Conservation (phyloP, 495 filamentous ascomycete genomes). For the Bombardia bombarda region DNA sequence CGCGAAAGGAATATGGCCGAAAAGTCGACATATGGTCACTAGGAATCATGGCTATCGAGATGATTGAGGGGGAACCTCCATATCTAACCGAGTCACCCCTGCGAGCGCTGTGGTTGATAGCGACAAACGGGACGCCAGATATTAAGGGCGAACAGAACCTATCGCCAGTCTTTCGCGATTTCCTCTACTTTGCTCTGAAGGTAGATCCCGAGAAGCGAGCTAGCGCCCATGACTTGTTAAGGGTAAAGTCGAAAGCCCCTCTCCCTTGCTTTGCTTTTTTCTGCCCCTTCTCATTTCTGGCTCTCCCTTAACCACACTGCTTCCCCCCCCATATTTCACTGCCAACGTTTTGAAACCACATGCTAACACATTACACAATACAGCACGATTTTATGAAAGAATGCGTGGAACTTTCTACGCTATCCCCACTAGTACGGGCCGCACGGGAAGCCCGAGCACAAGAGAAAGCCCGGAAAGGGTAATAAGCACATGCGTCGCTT, state of each 20-base stretch:
- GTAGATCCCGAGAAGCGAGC: slow-evolving; percentile 95
- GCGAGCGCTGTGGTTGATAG: slow-evolving; percentile 89
- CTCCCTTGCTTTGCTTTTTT: no score
- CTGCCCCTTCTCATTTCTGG: no score
- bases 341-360: no score
- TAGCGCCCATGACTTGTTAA: slow-evolving; percentile 84
- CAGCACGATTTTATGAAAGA: slow-evolving; percentile 93
- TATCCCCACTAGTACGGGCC: slow-evolving; percentile 75
- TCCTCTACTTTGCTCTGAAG: slow-evolving; percentile 82
- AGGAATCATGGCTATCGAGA: slow-evolving; percentile 99
- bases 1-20: slow-evolving; percentile 92
- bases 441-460: slow-evolving; percentile 75
- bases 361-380: slow-evolving; percentile 1
- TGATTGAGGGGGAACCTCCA: slow-evolving; percentile 98
- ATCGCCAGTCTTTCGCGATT: slow-evolving; percentile 76
- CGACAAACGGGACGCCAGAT: slow-evolving; percentile 89
- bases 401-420: slow-evolving; percentile 54
- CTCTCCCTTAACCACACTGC: slow-evolving; percentile 21
- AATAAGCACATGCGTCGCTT: no score
- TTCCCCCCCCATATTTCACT: slow-evolving; percentile 32
- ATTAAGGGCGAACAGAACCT: slow-evolving; percentile 89
- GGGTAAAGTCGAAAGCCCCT: no score
- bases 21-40: slow-evolving; percentile 99
- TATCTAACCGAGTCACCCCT: slow-evolving; percentile 94
- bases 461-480: slow-evolving; percentile 66